Evolutionary conservation across 2,329 filamentous ascomycete genomes (phyloP).

Genomic region (Fusarium chlamydosporum): DNA sequence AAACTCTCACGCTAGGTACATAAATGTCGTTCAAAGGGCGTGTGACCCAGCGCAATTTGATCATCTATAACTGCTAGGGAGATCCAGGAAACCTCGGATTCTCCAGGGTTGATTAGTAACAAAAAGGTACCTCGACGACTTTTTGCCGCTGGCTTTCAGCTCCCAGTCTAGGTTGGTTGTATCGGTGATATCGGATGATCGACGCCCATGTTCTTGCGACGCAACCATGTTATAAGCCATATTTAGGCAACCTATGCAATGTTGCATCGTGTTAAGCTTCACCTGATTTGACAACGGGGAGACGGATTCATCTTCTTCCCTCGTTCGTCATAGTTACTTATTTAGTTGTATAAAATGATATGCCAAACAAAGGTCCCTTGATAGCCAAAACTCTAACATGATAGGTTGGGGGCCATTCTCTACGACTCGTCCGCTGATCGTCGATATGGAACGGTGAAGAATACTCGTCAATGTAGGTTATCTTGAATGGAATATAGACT

Average conservation of each 20-base stretch:
- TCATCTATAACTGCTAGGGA: slow-evolving; percentile 26
- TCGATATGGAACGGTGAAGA: slow-evolving; percentile 1
- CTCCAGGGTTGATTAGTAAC: slow-evolving; percentile 27
- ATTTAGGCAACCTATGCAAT: slow-evolving; percentile 39
- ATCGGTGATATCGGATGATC: slow-evolving; percentile 31
- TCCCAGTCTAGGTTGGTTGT: neutral
- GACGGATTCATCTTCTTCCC: neutral
- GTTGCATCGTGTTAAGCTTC: slow-evolving; percentile 15
- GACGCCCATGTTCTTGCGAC: slow-evolving; percentile 22
- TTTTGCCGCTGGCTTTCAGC: slow-evolving; percentile 1
- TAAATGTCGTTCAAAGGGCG: slow-evolving; percentile 40
- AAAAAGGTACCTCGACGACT: neutral
- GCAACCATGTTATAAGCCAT: slow-evolving; percentile 34
- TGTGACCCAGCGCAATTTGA: slow-evolving; percentile 16
- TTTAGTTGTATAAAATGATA: slow-evolving; percentile 9
- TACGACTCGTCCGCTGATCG: slow-evolving; percentile 18
- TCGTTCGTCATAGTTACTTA: slow-evolving; percentile 24
- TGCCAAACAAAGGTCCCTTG: slow-evolving; percentile 41
- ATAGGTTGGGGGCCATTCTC: slow-evolving; percentile 23
- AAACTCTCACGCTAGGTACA: slow-evolving; percentile 36
- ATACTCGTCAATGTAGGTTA: neutral
- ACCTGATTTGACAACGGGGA: slow-evolving; percentile 8
- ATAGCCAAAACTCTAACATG: slow-evolving; percentile 42
- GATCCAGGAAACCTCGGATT: slow-evolving; percentile 33
- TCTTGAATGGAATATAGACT: neutral